Percentiles rank a stretch among this genome's conserved stretches.
Conservation (phyloP, 164 flowering plant species). For the Vitis amurensis region DNA sequence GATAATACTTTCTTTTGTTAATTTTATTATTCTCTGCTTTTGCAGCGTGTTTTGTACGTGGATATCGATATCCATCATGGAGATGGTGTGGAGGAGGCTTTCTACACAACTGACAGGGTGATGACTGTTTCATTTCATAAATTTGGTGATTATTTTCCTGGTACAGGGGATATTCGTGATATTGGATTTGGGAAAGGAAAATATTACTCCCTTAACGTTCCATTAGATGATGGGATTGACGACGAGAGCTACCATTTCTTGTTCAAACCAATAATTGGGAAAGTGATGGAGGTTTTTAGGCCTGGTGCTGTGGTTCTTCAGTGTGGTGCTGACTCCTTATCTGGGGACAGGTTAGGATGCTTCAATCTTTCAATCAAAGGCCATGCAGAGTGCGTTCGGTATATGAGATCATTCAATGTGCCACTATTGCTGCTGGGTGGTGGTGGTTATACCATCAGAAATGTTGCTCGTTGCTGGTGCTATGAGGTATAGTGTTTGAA, state of each 20-base stretch:
- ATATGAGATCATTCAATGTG: conserved; percentile 79
- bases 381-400: conserved; percentile 67
- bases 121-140: conserved; percentile 54
- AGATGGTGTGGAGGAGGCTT: conserved; percentile 52
- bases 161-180: conserved; percentile 49
- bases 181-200: conserved; percentile 41
- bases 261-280: conserved; percentile 24
- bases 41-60: conserved; percentile 46
- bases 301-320: conserved; percentile 1
- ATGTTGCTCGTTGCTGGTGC: conserved; percentile 90
- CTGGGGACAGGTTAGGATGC: conserved; percentile 1
- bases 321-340: conserved; percentile 2
- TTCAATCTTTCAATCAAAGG: background rate
- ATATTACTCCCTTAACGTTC: conserved; percentile 48
- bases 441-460: conserved; percentile 79
- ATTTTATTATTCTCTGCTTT: background rate
- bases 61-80: conserved; percentile 49
- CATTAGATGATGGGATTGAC: conserved; percentile 44
- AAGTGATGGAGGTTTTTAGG: conserved; percentile 17
- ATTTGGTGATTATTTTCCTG: conserved; percentile 58
- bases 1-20: background rate
- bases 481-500: conserved; percentile 48
- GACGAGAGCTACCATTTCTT: conserved; percentile 43
- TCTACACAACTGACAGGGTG: conserved; percentile 45
- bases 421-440: conserved; percentile 73